Percentiles rank a stretch among this genome's conserved stretches.
Conservation (phyloP, 768 basidiomycete species). For the Strobilomyces confusus region DNA sequence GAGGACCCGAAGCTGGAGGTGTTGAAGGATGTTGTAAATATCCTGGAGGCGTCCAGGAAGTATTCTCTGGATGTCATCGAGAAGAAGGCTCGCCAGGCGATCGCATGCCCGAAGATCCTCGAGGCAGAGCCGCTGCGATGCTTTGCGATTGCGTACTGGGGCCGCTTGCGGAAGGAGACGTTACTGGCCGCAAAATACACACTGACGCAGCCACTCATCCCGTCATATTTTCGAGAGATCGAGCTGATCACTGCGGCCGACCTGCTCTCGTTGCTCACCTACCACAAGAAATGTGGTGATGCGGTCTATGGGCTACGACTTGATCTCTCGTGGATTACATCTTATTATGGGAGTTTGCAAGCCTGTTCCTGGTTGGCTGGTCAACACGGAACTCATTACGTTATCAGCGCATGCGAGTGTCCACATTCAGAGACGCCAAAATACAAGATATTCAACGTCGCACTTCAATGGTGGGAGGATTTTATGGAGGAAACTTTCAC, state of each 20-base stretch:
- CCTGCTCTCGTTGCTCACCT: not conserved
- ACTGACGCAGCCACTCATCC: not conserved
- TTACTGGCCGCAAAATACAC: not conserved
- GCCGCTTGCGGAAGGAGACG: not conserved
- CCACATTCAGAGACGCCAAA: no score
- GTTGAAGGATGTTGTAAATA: not conserved
- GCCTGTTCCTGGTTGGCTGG: no score
- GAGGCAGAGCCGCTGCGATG: not conserved
- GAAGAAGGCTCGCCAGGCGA: not conserved
- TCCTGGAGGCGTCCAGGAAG: not conserved
- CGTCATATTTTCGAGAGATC: not conserved
- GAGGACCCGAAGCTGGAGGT: not conserved
- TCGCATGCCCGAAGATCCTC: not conserved
- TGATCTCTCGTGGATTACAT: not conserved
- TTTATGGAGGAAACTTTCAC: no score
- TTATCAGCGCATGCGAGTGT: no score
- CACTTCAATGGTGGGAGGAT: no score
- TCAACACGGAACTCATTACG: no score
- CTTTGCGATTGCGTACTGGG: not conserved
- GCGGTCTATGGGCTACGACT: not conserved
- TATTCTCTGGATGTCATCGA: not conserved
- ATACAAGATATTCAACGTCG: no score
- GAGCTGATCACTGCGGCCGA: not conserved
- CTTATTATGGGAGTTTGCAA: no score
- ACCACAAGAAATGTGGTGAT: not conserved